Evolutionary conservation across 306 rosid species (phyloP).

Genomic region (Acacia crassicarpa): DNA sequence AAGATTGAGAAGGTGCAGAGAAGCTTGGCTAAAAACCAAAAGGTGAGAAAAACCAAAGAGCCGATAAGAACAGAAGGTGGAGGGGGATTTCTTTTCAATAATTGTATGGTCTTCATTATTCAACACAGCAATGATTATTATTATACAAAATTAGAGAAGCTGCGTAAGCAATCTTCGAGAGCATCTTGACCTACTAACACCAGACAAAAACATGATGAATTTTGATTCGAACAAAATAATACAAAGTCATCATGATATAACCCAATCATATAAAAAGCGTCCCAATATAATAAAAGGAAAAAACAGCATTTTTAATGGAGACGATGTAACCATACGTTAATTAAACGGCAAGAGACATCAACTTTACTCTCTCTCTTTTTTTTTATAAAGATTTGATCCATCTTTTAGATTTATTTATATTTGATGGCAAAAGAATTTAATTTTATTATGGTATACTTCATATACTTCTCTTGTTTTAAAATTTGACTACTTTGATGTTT

Average conservation of each 20-base stretch:
- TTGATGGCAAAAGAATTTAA: background rate
- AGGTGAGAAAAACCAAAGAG: background rate
- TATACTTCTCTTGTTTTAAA: background rate
- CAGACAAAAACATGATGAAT: constrained; percentile 10
- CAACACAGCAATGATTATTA: background rate
- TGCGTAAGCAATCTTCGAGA: constrained; percentile 10
- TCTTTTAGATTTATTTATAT: background rate
- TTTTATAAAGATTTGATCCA: background rate
- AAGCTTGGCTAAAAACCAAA: background rate
- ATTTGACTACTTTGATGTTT: background rate
- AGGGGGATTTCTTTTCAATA: background rate
- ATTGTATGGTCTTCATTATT: background rate
- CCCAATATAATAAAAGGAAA: background rate
- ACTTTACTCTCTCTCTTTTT: background rate
- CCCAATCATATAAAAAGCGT: background rate
- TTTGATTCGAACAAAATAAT: constrained; percentile 3
- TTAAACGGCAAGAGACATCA: background rate
- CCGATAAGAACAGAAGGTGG: background rate
- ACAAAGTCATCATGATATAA: background rate
- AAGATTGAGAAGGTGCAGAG: constrained; percentile 11
- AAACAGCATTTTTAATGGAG: background rate
- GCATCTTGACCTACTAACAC: constrained; percentile 28
- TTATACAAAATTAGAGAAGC: constrained; percentile 6
- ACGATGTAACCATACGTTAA: background rate
- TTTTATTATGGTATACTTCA: background rate